Conservation (phyloP, 352 stramenopile genomes). For the Phytophthora citricola region DNA sequence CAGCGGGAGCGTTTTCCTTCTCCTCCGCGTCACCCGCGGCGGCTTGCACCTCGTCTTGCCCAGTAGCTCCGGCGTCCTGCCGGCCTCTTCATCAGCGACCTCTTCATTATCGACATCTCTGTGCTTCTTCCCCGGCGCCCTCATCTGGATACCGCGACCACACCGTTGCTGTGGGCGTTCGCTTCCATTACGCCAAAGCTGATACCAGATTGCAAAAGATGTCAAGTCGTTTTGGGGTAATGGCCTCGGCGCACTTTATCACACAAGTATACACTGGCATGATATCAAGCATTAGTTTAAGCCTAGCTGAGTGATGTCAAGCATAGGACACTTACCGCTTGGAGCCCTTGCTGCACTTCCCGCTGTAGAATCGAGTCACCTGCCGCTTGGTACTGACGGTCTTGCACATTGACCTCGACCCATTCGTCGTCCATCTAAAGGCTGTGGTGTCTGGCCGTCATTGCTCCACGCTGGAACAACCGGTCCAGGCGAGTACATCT, state of each 20-base stretch:
- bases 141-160: slow-evolving; percentile 6
- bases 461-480: neutral
- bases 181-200: neutral
- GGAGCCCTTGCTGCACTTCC: neutral
- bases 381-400: neutral
- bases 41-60: too few species aligned
- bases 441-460: too few species aligned
- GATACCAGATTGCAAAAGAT: slow-evolving; percentile 10
- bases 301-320: neutral
- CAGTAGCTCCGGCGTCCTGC: too few species aligned
- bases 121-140: neutral
- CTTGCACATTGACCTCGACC: neutral
- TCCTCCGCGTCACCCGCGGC: neutral
- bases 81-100: neutral
- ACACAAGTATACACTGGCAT: neutral
- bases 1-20: neutral
- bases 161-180: neutral
- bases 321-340: neutral
- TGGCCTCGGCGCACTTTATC: neutral
- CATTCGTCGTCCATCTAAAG: neutral
- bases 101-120: neutral
- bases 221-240: neutral
- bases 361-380: neutral
- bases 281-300: neutral
- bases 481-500: too few species aligned